Evolutionary conservation across 495 filamentous ascomycete species (phyloP).

Genomic region (Neurospora sp.): DNA sequence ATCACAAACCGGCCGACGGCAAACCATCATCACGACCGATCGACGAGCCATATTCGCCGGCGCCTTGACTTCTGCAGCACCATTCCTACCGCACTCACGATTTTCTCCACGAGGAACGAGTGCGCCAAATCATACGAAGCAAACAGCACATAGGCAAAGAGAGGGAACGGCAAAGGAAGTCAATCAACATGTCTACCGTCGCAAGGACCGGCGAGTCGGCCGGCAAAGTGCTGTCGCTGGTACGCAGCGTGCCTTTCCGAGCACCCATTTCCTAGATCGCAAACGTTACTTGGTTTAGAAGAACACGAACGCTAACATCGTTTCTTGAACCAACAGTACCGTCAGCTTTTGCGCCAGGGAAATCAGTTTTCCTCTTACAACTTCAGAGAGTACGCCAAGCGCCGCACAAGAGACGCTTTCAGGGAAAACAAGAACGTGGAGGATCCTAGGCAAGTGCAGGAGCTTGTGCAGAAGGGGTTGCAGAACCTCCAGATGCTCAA

Average conservation of each 20-base stretch:
- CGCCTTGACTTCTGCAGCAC: not conserved
- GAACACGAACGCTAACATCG: not conserved
- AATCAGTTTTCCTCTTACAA: slow-evolving; percentile 89
- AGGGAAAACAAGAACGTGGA: slow-evolving; percentile 62
- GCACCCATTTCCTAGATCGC: not conserved
- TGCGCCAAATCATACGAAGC: not conserved
- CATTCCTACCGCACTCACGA: not conserved
- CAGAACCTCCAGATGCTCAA: slow-evolving; percentile 85
- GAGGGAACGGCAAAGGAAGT: not conserved
- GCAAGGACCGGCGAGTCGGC: slow-evolving; percentile 50
- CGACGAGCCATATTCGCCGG: not conserved
- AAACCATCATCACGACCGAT: not conserved
- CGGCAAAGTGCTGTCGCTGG: slow-evolving; percentile 63
- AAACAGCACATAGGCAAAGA: not conserved
- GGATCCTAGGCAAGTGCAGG: slow-evolving; percentile 67
- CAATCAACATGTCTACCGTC: slow-evolving; percentile 33
- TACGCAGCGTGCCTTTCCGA: slow-evolving; percentile 27
- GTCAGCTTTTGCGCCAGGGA: slow-evolving; percentile 79
- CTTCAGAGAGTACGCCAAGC: slow-evolving; percentile 91
- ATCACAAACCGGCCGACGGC: not conserved
- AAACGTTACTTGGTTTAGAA: not conserved
- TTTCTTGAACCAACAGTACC: slow-evolving; percentile 50
- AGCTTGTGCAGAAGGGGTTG: slow-evolving; percentile 79
- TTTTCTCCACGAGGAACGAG: not conserved
- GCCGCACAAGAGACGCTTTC: slow-evolving; percentile 82